Evolutionary conservation across 1,284 basidiomycete genomes (phyloP), one percentile per base, ranked within the genome.

Genomic region (Dichomitus squalens): DNA sequence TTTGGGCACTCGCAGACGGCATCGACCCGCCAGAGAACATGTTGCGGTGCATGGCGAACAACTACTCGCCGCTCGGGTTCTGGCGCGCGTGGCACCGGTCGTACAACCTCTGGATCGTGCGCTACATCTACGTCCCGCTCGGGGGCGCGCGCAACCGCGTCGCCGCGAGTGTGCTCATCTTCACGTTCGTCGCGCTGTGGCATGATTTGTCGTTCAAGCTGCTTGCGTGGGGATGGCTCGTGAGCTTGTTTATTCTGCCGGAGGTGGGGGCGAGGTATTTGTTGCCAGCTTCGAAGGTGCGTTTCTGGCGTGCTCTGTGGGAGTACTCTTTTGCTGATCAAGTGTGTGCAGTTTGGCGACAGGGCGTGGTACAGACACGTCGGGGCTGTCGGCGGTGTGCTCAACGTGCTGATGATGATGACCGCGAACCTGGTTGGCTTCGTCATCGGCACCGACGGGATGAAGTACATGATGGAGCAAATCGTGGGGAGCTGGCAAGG

Each of bases 141-240:
- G 96, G 96, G 7, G 96, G 96, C 0, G 76, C 84, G 23, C 80
- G 83, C 47, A 85, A 86, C 61, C 74, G 84, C 2, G 69, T 90
- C 0, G 60, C 90, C 18, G 87, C 95, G 20, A 93, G 86, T 0
- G 64, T 90, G 6, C 75, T 97, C 18, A 87, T 98, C 29, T 99
- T 99, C 77, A 92, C 96, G 0, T 99, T 99, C 70, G 96, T 98
- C n/a, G 97, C 97, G 0, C 77, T 99, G 14, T 99, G 97, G 97
- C 96, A 99, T 69, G 96, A 98, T 70, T 79, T 99, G 0, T 91
- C 90, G 0, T 89, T 97, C 72, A 84, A 83, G 47, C 80, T 99
- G 6, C 79, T 99, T 0, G 88, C 93, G 0, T 99, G 97, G 97
- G 96, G 96, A 1, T 99, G 96, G 96, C 86, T 98, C 9, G 83